phyloP scores from a whole-genome alignment of 1,139 yeast genomes.

The Taphrina sp. region DNA sequence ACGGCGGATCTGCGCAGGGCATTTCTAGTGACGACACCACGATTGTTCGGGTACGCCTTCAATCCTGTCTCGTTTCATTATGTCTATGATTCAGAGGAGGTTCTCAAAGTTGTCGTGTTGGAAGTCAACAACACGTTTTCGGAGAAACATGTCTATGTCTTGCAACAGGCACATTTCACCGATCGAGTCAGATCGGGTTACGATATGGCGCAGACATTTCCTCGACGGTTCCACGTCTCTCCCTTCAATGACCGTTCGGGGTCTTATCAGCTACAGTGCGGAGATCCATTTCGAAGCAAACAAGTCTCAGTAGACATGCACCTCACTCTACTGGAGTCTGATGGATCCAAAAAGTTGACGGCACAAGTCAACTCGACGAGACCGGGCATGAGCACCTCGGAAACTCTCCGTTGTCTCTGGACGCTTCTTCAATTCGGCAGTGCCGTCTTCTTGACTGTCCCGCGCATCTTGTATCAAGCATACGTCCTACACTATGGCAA shows the following conservation, averaged over 20 bases:
- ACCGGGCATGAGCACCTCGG: constrained; percentile 5
- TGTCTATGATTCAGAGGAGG: constrained; percentile 9
- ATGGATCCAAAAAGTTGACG: constrained; percentile 26
- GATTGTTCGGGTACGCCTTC: constrained; percentile 31
- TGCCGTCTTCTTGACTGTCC: constrained; percentile 30
- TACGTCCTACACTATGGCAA: constrained; percentile 20
- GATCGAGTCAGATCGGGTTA: constrained; percentile 8
- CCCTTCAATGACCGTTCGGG: constrained; percentile 33
- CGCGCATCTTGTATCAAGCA: constrained; percentile 26
- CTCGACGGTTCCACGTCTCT: constrained; percentile 30
- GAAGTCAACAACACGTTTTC: constrained; percentile 33
- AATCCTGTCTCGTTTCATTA: constrained; percentile 32
- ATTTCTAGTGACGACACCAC: constrained; percentile 22
- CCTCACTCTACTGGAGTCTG: constrained; percentile 12
- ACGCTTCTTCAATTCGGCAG: constrained; percentile 1
- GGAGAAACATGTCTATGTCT: constrained; percentile 28
- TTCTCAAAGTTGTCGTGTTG: constrained; percentile 11
- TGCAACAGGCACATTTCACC: background rate
- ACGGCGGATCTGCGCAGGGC: constrained; percentile 5
- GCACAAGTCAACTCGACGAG: constrained; percentile 29
- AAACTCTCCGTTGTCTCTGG: background rate
- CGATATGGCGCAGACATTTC: constrained; percentile 16
- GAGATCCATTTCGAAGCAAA: background rate
- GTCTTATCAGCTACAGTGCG: constrained; percentile 19
- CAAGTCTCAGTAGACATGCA: constrained; percentile 13